Percentiles rank a stretch among this genome's conserved stretches.
Evolutionary conservation across 371 early-diverging fungal genomes (phyloP).

Genomic region (Mortierella sp.): DNA sequence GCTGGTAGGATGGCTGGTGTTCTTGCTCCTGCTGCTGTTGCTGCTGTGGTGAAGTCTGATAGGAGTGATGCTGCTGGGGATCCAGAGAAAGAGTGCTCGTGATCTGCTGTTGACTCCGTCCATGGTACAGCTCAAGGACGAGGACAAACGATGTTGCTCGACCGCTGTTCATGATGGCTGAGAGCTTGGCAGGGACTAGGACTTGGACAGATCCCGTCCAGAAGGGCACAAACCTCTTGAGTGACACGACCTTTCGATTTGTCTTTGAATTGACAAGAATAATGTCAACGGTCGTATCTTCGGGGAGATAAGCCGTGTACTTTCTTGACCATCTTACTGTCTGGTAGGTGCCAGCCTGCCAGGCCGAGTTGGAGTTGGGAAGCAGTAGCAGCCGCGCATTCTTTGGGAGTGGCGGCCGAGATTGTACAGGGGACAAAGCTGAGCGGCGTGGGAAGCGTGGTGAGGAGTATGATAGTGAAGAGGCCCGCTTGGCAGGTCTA

Average conservation of each 20-base stretch:
- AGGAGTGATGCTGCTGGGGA: constrained; percentile 10
- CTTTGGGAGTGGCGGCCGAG: not conserved
- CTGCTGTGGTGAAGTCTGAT: not conserved
- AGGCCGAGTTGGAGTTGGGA: constrained; percentile 37
- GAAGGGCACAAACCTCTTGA: constrained; percentile 48
- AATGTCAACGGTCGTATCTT: constrained; percentile 50
- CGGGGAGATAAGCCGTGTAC: constrained; percentile 31
- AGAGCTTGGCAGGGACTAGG: constrained; percentile 23
- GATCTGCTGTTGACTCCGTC: constrained; percentile 47
- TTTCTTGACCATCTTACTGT: constrained; percentile 44
- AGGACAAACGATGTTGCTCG: constrained; percentile 41
- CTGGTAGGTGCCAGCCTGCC: constrained; percentile 46
- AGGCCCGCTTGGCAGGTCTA: too few relatives aligned
- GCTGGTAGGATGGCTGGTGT: constrained; percentile 3
- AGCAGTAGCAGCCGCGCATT: constrained; percentile 31
- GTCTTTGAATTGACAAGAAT: constrained; percentile 38
- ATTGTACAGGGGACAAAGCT: not conserved
- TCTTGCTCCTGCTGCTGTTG: constrained; percentile 7
- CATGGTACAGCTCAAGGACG: constrained; percentile 45
- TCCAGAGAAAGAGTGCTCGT: not conserved
- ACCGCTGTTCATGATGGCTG: constrained; percentile 6
- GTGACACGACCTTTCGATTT: constrained; percentile 36
- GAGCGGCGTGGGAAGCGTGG: too few relatives aligned
- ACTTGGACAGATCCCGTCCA: constrained; percentile 31
- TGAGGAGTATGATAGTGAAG: too few relatives aligned